These are phyloP conservation scores for Cornus kousa DNA, from an alignment of 148 eudicot genomes.

Conservation along the genomic window DNA sequence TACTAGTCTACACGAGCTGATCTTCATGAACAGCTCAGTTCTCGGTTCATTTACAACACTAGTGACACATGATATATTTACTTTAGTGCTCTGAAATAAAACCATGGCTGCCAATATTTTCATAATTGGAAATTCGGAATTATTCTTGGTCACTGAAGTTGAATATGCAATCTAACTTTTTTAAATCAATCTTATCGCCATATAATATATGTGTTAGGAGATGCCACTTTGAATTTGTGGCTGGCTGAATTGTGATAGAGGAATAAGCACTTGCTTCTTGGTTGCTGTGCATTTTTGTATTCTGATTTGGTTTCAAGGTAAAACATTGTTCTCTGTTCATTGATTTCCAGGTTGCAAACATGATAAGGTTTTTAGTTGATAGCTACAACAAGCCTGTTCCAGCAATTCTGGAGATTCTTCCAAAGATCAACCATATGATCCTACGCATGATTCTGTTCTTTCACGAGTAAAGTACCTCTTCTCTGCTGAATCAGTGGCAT, in stretches of 20 bases:
- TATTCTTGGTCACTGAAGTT: neutral
- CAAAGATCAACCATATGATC: conserved; percentile 96
- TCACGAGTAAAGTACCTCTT: conserved; percentile 92
- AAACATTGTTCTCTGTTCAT: neutral
- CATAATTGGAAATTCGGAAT: no score
- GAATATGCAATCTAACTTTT: neutral
- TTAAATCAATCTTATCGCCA: neutral
- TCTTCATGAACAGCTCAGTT: no score
- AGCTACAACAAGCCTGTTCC: conserved; percentile 96
- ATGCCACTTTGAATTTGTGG: neutral
- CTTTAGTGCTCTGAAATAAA: no score
- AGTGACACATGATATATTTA: no score
- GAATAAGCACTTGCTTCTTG: neutral
- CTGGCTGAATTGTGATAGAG: neutral
- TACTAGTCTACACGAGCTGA: no score
- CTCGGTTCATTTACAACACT: no score
- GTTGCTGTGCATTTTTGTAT: neutral
- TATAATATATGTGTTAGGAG: no score
- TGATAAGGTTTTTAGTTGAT: conserved; percentile 87
- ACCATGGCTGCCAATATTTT: no score
- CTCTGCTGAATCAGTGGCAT: conserved; percentile 73
- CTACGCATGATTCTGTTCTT: conserved; percentile 87
- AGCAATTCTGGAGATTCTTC: conserved; percentile 93
- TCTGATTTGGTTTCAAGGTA: neutral
- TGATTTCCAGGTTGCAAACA: conserved; percentile 73